Conservation (phyloP, 805 yeast species). For the Wickerhamomyces canadensis region DNA sequence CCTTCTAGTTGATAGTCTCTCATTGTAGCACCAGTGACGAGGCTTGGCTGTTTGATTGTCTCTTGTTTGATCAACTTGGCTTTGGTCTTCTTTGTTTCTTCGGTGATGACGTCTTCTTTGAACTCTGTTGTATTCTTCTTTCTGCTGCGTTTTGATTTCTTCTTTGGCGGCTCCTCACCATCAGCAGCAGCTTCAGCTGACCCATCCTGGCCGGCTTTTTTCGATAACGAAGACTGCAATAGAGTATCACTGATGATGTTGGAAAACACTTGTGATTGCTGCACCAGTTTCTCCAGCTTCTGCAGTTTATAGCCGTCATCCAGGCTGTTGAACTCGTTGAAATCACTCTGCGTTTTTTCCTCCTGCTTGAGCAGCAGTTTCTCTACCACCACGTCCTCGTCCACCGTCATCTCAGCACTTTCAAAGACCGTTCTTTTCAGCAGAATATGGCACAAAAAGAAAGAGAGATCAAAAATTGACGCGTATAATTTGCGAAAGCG, state of each 20-base stretch:
- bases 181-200: slow-evolving; percentile 8
- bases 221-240: slow-evolving; percentile 40
- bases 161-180: slow-evolving; percentile 19
- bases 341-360: slow-evolving; percentile 6
- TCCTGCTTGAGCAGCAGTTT: slow-evolving; percentile 11
- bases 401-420: slow-evolving; percentile 6
- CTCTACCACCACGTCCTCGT: slow-evolving; percentile 18
- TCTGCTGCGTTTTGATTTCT: too few species aligned
- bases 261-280: slow-evolving; percentile 83
- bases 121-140: slow-evolving; percentile 21
- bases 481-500: not conserved
- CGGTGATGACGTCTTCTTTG: slow-evolving; percentile 7
- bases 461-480: not conserved
- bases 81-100: slow-evolving; percentile 21
- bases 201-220: slow-evolving; percentile 21
- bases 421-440: not conserved
- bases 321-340: slow-evolving; percentile 31
- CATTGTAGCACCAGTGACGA: slow-evolving; percentile 53
- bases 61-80: slow-evolving; percentile 12
- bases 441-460: not conserved
- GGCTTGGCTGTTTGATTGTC: slow-evolving; percentile 43
- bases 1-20: slow-evolving; percentile 89
- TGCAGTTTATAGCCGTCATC: slow-evolving; percentile 55
- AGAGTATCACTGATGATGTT: slow-evolving; percentile 80
- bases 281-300: slow-evolving; percentile 69